Percentiles rank a stretch among this genome's conserved stretches.
phyloP scores from a whole-genome alignment of 2,329 filamentous ascomycete genomes.

The Neofusicoccum kwambonambiense region DNA sequence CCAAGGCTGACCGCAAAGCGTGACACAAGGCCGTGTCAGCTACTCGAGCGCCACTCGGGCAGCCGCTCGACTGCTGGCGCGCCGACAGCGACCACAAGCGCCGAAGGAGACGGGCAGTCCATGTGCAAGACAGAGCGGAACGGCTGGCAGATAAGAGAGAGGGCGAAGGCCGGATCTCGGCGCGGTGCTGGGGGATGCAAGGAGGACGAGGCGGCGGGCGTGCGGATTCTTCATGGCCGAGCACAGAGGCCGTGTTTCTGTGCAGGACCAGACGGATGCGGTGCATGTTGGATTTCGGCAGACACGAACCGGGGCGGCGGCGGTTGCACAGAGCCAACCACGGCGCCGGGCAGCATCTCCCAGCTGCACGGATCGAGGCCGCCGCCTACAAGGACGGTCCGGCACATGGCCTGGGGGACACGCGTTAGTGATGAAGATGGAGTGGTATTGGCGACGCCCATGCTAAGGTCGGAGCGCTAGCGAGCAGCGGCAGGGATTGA shows the following conservation, averaged over 20 bases:
- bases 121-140: conserved; percentile 2
- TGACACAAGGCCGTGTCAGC: neutral
- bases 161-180: neutral
- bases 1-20: neutral
- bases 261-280: neutral
- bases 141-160: neutral
- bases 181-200: neutral
- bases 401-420: neutral
- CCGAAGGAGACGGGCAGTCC: neutral
- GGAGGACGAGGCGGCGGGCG: neutral
- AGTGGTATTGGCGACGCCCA: neutral
- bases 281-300: neutral
- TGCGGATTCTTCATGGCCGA: neutral
- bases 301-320: neutral
- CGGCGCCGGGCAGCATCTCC: neutral
- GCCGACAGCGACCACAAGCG: neutral
- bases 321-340: conserved; percentile 1
- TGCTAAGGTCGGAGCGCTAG: neutral
- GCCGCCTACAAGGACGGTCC: neutral
- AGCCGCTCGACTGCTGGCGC: neutral
- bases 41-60: neutral
- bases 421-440: neutral
- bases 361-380: neutral
- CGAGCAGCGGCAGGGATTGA: neutral
- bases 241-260: neutral